Conservation (phyloP, 1,139 yeast genomes). For the Candida neerlandica region DNA sequence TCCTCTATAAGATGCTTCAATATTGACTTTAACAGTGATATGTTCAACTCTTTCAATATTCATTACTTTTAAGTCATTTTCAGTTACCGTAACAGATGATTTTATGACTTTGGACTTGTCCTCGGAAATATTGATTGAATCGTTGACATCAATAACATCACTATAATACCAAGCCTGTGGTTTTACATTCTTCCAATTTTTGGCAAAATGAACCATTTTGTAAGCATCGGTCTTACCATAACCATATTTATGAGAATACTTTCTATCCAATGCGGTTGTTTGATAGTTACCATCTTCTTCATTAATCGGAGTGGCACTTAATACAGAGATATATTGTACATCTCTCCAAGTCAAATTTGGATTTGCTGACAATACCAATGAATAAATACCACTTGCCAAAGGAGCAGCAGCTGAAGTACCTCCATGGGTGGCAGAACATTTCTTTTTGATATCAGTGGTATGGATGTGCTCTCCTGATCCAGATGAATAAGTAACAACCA, state of each 20-base stretch:
- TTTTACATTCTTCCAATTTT: conserved; percentile 78
- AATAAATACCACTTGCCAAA: conserved; percentile 90
- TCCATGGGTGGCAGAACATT: conserved; percentile 78
- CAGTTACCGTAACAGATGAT: conserved; percentile 50
- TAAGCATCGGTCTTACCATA: conserved; percentile 92
- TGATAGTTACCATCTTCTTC: conserved; percentile 75
- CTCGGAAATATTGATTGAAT: conserved; percentile 21
- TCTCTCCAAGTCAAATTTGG: conserved; percentile 96
- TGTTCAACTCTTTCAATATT: conserved; percentile 82
- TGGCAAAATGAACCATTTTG: conserved; percentile 71
- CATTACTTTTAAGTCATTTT: conserved; percentile 51
- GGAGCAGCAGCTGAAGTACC: conserved; percentile 99
- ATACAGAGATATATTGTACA: conserved; percentile 78
- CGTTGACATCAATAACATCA: conserved; percentile 38
- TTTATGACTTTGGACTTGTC: conserved; percentile 32
- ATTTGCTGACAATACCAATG: conserved; percentile 78
- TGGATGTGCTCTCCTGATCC: conserved; percentile 90
- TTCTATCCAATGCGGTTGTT: conserved; percentile 56
- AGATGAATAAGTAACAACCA: conserved; percentile 94
- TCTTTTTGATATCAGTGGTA: conserved; percentile 80
- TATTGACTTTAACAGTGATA: conserved; percentile 76
- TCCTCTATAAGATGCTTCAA: conserved; percentile 70
- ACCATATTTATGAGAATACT: conserved; percentile 86
- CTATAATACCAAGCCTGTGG: conserved; percentile 86
- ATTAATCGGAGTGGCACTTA: conserved; percentile 71